phyloP scores from a whole-genome alignment of 148 eudicot species.

The Drosera capensis region DNA sequence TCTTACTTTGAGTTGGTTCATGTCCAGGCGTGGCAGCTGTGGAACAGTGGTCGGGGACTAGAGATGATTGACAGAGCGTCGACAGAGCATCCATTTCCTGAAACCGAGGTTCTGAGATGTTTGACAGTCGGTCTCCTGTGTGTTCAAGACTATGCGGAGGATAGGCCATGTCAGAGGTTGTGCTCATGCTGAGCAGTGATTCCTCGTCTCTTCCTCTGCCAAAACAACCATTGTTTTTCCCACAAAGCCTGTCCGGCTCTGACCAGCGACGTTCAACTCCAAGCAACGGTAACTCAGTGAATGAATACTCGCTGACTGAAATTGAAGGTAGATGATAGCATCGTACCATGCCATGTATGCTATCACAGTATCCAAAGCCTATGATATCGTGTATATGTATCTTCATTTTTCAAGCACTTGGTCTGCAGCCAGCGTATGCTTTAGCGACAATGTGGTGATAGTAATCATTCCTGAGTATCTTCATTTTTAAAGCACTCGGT shows the following conservation, averaged over 20 bases:
- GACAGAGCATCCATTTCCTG: constrained; percentile 2
- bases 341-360: neutral
- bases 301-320: neutral
- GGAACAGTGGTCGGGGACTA: constrained; percentile 23
- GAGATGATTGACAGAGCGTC: constrained; percentile 22
- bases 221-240: constrained; percentile 19
- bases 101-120: constrained; percentile 18
- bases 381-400: too few relatives aligned
- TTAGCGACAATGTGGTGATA: too few relatives aligned
- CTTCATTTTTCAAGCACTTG: too few relatives aligned
- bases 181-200: constrained; percentile 23
- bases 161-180: constrained; percentile 33
- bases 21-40: constrained; percentile 62
- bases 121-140: constrained; percentile 38
- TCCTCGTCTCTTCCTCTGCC: constrained; percentile 15
- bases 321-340: neutral
- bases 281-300: neutral
- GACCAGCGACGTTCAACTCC: neutral
- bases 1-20: too few relatives aligned
- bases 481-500: too few relatives aligned
- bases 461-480: too few relatives aligned
- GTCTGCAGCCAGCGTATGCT: too few relatives aligned
- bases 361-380: too few relatives aligned
- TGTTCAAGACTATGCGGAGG: constrained; percentile 33
- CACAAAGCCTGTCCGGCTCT: constrained; percentile 1